Base-by-base conservation (phyloP, 805 yeast species). In the Candida khao-thaluensis region DNA sequence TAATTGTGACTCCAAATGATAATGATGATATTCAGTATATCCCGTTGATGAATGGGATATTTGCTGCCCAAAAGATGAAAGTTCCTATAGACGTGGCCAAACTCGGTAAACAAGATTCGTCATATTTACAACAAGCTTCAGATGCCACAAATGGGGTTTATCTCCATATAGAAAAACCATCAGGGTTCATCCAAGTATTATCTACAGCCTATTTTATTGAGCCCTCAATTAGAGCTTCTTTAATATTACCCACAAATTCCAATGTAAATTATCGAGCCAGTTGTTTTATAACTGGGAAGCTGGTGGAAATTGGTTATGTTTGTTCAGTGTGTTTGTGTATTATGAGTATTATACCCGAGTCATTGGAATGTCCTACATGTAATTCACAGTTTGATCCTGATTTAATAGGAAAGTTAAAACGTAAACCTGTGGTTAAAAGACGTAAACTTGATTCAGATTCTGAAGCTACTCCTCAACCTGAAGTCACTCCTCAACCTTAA, bases 131-230 rank as follows among this genome's bases (percentile, higher is more conserved):
- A 57, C 99, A 93, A 57, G 96, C 98, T 0, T 77, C 95, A 0
- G 99, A 93, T 63, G 88, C 96, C 7, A 91, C 99, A 0, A 78
- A 82, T 49, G 99, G 99, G 3, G 81, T 89, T 1, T 93, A 91
- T 56, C 68, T 91, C 41, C 72, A 69, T 41, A 73, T 91, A 16
- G 72, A 72, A 2, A 75, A 81, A 41, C 84, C 91, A 1, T 64
- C 69, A 30, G 98, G 96, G 0, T 64, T 93, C 30, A 77, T 90
- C 2, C 97, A 91, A 56, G 86, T 87, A 49, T 69, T 93, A 16
- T 51, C 74, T 48, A 83, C 95, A 3, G 93, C 96, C 2, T 81
- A 85, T 62, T 81, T 86, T 50, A 79, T 91, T 7, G 97, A 90
- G 50, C 96, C 98, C 0, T 74, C 84, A 10, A 65, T 91, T 23